Conservation (phyloP, 345 rosid genomes). For the Anastatica hierochuntica region DNA sequence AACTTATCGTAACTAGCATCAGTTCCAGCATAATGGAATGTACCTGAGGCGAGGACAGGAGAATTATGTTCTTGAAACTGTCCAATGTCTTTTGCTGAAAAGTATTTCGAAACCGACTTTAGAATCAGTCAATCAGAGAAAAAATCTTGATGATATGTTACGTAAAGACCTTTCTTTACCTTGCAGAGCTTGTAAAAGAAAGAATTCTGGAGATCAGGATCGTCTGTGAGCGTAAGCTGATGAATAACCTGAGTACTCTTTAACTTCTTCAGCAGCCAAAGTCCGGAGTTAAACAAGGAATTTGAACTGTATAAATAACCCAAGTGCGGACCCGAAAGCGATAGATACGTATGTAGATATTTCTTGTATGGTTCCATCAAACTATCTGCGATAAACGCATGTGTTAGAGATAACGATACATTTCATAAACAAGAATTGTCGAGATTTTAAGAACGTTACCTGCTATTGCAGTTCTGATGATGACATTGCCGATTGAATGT, state of each 20-base stretch:
- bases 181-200: constrained; percentile 80
- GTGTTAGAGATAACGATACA: neutral
- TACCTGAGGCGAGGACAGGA: constrained; percentile 96
- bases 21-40: neutral
- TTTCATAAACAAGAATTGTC: neutral
- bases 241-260: constrained; percentile 90
- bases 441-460: constrained; percentile 34
- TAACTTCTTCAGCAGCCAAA: constrained; percentile 92
- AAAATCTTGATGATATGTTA: neutral
- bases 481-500: constrained; percentile 93
- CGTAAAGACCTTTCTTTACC: constrained; percentile 33
- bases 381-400: constrained; percentile 45
- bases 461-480: constrained; percentile 72
- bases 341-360: constrained; percentile 62
- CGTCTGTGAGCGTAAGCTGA: constrained; percentile 95
- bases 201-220: constrained; percentile 65
- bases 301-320: constrained; percentile 95
- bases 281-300: constrained; percentile 89
- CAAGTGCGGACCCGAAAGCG: constrained; percentile 95
- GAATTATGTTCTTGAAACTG: constrained; percentile 65
- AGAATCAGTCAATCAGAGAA: constrained; percentile 2
- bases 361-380: constrained; percentile 77
- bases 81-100: constrained; percentile 87
- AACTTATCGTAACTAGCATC: neutral
- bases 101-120: neutral